A percentile compares a stretch with the other conserved stretches of the same genome.
phyloP scores from a whole-genome alignment of 768 basidiomycete species.

The Naematelia encephala region DNA sequence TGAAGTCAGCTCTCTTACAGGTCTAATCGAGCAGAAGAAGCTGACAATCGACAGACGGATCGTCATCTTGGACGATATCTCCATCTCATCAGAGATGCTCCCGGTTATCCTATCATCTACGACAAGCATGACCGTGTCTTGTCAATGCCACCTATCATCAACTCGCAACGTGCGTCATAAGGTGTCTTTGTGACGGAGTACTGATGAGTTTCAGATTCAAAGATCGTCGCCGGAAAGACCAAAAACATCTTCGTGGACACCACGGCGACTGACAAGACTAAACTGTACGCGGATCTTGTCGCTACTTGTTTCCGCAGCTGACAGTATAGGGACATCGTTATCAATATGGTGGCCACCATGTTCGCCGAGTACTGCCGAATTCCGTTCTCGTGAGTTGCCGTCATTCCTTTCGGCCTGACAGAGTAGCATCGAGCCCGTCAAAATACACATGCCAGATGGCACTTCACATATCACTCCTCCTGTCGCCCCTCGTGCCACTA shows the following conservation, averaged over 20 bases:
- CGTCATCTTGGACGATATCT: constrained; percentile 86
- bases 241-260: constrained; percentile 94
- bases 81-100: constrained; percentile 87
- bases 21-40: background rate
- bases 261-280: constrained; percentile 94
- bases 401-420: background rate
- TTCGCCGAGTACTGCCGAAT: constrained; percentile 93
- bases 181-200: background rate
- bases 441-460: constrained; percentile 74
- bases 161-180: constrained; percentile 46
- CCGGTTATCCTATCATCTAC: constrained; percentile 97
- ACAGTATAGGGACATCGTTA: constrained; percentile 65
- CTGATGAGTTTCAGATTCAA: constrained; percentile 60
- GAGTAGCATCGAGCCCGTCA: constrained; percentile 85
- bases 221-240: constrained; percentile 83
- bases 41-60: constrained; percentile 63
- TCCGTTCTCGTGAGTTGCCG: constrained; percentile 78
- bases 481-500: constrained; percentile 66
- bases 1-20: constrained; percentile 60
- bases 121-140: constrained; percentile 80
- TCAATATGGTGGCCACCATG: constrained; percentile 94
- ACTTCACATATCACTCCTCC: constrained; percentile 73
- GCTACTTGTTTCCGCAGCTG: constrained; percentile 3
- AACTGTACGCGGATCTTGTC: constrained; percentile 56
- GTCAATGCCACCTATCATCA: constrained; percentile 88